These are phyloP conservation scores for Coemansia sp. DNA, from an alignment of 192 early-diverging fungal species.

Conservation along the genomic window DNA sequence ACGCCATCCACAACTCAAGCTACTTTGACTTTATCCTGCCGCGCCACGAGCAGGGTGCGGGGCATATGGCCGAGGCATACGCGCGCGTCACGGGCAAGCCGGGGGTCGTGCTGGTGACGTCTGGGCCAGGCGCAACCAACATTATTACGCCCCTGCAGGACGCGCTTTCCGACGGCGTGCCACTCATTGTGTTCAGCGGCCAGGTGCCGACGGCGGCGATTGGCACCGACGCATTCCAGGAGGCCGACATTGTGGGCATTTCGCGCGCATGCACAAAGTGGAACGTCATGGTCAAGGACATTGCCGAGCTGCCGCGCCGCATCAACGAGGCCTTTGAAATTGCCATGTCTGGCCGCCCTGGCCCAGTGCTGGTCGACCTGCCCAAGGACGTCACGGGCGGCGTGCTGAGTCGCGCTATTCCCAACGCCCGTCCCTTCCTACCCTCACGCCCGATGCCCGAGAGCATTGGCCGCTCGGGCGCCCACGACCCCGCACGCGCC, in stretches of 20 bases:
- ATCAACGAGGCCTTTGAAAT: slow-evolving; percentile 99
- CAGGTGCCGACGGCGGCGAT: slow-evolving; percentile 90
- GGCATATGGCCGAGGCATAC: slow-evolving; percentile 98
- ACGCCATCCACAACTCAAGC: slow-evolving; percentile 93
- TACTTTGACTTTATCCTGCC: slow-evolving; percentile 97
- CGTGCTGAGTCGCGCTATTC: slow-evolving; percentile 80
- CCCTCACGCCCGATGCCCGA: slow-evolving; percentile 63
- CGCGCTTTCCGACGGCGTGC: slow-evolving; percentile 90
- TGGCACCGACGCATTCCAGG: slow-evolving; percentile 97
- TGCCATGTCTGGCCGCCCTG: slow-evolving; percentile 90
- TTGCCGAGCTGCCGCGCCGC: slow-evolving; percentile 91
- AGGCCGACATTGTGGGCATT: slow-evolving; percentile 96
- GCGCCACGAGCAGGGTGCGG: slow-evolving; percentile 96
- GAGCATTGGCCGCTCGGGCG: slow-evolving; percentile 55
- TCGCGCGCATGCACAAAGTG: slow-evolving; percentile 96
- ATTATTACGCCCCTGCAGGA: slow-evolving; percentile 97
- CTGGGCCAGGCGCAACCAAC: slow-evolving; percentile 97
- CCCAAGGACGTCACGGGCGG: slow-evolving; percentile 97
- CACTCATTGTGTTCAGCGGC: slow-evolving; percentile 93
- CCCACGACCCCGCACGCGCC: slow-evolving; percentile 51
- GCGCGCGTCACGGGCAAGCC: slow-evolving; percentile 77
- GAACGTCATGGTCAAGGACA: slow-evolving; percentile 98
- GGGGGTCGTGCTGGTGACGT: slow-evolving; percentile 74
- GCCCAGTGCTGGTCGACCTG: slow-evolving; percentile 95
- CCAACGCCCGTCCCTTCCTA: slow-evolving; percentile 62